A percentile compares a stretch with the other conserved stretches of the same genome.
These are phyloP conservation scores for Centaurea solstitialis DNA, from an alignment of 129 eudicot genomes.

Conservation along the genomic window DNA sequence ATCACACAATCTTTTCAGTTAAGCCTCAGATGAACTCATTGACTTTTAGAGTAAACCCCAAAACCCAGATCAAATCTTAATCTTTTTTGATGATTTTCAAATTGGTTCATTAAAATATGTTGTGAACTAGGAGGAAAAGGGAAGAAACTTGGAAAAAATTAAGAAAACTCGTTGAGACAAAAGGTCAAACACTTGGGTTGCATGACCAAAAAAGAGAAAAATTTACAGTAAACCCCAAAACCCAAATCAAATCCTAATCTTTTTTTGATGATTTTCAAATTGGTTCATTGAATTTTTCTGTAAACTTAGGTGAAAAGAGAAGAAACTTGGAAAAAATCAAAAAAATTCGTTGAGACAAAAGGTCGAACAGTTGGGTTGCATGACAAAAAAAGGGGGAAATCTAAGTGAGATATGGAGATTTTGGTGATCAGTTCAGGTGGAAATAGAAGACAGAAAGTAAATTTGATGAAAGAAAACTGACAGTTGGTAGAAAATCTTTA, in stretches of 20 bases:
- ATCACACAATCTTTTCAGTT: background rate
- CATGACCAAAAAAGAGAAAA: background rate
- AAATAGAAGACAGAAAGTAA: constrained; percentile 28
- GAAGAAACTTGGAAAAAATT: no score
- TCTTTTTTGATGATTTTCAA: background rate
- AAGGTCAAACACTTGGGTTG: background rate
- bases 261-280: constrained; percentile 4
- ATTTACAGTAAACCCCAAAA: constrained; percentile 8
- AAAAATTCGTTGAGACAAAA: constrained; percentile 14
- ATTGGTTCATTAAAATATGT: no score
- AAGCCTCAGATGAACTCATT: background rate
- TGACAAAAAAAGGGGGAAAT: constrained; percentile 5
- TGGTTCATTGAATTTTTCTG: constrained; percentile 5
- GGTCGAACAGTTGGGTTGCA: constrained; percentile 28
- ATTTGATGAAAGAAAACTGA: constrained; percentile 20
- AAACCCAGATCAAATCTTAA: background rate
- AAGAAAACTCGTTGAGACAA: background rate
- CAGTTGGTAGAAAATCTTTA: constrained; percentile 30
- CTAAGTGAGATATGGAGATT: constrained; percentile 5
- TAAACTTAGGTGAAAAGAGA: background rate
- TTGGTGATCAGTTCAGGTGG: constrained; percentile 18
- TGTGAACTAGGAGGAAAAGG: background rate
- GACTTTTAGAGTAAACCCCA: background rate
- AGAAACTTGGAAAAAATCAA: background rate
- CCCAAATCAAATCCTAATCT: background rate